phyloP scores from a whole-genome alignment of 495 filamentous ascomycete genomes.

The Neurospora cerealis region DNA sequence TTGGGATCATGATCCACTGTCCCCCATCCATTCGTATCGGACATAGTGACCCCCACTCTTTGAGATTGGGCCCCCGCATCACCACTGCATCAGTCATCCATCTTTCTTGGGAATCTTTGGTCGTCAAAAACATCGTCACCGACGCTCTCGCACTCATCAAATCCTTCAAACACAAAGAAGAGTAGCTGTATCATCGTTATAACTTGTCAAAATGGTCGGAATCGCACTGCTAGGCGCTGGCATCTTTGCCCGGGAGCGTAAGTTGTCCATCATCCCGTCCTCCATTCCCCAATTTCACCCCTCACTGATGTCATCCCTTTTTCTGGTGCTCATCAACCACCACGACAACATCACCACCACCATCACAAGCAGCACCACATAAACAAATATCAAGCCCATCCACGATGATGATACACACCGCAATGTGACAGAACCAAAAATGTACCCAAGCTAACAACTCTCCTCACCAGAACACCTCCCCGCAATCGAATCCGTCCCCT shows the following conservation, averaged over 20 bases:
- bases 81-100: not conserved
- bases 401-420: not conserved
- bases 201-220: constrained; percentile 29
- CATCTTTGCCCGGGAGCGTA: constrained; percentile 33
- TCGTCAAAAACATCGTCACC: not conserved
- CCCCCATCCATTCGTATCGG: not conserved
- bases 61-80: not conserved
- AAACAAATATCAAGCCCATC: not conserved
- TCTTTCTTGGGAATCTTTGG: not conserved
- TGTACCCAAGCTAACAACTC: not conserved
- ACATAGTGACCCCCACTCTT: not conserved
- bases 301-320: constrained; percentile 1
- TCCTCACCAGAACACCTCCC: constrained; percentile 29
- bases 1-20: not conserved
- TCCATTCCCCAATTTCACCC: not conserved
- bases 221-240: constrained; percentile 61
- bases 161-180: not conserved
- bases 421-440: not conserved
- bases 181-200: not conserved
- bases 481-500: constrained; percentile 34
- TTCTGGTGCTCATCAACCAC: not conserved
- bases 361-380: constrained; percentile 7
- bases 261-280: constrained; percentile 2
- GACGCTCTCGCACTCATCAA: not conserved
- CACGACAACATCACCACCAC: not conserved